Conservation (phyloP, 148 eudicot species). For the Agrostemma githago region DNA sequence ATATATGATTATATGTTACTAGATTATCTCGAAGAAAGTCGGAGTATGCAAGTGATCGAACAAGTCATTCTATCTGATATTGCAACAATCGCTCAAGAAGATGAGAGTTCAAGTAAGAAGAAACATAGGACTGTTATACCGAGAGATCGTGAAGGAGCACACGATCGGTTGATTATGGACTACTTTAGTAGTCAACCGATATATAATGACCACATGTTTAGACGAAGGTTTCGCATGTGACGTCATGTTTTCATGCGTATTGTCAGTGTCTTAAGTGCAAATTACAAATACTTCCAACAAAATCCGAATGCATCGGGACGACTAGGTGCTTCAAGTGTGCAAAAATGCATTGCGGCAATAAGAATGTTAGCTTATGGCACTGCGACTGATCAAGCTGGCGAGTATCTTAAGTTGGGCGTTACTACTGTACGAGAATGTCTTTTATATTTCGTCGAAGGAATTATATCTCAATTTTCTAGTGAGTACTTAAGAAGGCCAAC, state of each 20-base stretch:
- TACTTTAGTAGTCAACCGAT: slow-evolving; percentile 1
- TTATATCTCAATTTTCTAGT: background rate
- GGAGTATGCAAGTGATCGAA: background rate
- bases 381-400: slow-evolving; percentile 1
- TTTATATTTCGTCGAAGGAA: too few relatives aligned
- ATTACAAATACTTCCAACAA: background rate
- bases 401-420: slow-evolving; percentile 3
- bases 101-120: background rate
- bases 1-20: slow-evolving; percentile 6
- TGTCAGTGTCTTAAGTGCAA: background rate
- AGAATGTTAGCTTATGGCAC: slow-evolving; percentile 4
- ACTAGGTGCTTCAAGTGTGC: slow-evolving; percentile 3
- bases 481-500: background rate
- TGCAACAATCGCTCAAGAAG: background rate
- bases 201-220: slow-evolving; percentile 3
- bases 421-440: background rate
- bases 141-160: slow-evolving; percentile 5
- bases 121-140: background rate
- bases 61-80: background rate
- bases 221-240: slow-evolving; percentile 3
- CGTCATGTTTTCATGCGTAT: background rate
- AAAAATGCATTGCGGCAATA: slow-evolving; percentile 5
- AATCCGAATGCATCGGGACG: background rate
- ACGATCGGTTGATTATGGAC: background rate
- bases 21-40: slow-evolving; percentile 6